These are phyloP conservation scores for Falciphora oryzae DNA, from an alignment of 2,329 filamentous ascomycete species.

Conservation along the genomic window DNA sequence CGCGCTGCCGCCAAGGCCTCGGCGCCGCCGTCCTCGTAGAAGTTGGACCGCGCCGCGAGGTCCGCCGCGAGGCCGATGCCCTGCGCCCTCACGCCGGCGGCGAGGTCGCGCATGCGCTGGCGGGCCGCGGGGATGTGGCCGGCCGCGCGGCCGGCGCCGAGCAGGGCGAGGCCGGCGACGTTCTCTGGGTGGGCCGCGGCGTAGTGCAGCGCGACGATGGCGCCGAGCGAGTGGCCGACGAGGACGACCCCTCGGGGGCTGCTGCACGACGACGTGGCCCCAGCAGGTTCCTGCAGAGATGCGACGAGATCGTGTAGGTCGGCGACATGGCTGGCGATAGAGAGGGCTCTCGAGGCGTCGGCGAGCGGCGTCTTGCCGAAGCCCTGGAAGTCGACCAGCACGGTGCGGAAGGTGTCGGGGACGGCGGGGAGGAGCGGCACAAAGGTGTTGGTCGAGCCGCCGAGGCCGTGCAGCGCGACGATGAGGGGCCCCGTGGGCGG, in stretches of 20 bases:
- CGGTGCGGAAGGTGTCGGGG: constrained; percentile 14
- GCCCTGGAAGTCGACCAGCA: constrained; percentile 24
- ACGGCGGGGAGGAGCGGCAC: constrained; percentile 17
- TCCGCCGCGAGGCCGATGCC: constrained; percentile 24
- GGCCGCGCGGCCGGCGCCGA: constrained; percentile 26
- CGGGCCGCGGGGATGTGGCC: constrained; percentile 24
- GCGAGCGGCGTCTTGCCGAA: constrained; percentile 21
- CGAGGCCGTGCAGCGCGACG: constrained; percentile 24
- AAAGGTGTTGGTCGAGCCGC: constrained; percentile 21
- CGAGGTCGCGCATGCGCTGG: constrained; percentile 26
- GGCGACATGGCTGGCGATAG: constrained; percentile 21
- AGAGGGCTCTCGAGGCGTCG: constrained; percentile 13
- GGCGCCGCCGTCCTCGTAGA: constrained; percentile 19
- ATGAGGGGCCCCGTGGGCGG: constrained; percentile 19
- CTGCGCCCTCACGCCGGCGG: constrained; percentile 19
- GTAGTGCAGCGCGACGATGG: constrained; percentile 29
- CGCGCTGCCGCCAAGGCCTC: constrained; percentile 16
- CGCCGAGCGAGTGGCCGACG: constrained; percentile 30
- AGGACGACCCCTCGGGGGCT: constrained; percentile 16
- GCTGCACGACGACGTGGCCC: not conserved
- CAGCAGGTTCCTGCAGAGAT: constrained; percentile 14
- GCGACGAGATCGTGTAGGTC: constrained; percentile 22
- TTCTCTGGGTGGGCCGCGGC: constrained; percentile 22
- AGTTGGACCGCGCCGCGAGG: constrained; percentile 24
- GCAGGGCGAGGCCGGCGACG: constrained; percentile 24